phyloP scores from a whole-genome alignment of 2,329 filamentous ascomycete genomes.

The Sporothrix pseudoabietina region DNA sequence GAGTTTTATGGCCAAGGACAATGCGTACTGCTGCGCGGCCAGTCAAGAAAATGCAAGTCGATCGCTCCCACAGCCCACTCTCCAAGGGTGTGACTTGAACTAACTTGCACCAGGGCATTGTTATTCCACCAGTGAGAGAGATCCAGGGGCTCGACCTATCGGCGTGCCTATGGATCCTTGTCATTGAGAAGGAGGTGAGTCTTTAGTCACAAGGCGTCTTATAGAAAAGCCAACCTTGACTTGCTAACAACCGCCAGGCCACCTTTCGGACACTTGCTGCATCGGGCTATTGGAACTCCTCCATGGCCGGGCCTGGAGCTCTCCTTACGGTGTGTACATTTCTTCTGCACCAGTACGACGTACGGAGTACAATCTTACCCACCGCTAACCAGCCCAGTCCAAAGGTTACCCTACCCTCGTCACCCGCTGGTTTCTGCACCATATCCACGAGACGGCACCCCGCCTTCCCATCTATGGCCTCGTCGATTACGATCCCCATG shows the following conservation, averaged over 20 bases:
- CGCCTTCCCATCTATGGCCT: conserved; percentile 62
- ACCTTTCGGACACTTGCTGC: conserved; percentile 69
- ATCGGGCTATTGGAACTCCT: conserved; percentile 56
- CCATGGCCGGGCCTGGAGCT: conserved; percentile 58
- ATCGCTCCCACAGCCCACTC: neutral
- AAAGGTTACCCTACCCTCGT: conserved; percentile 81
- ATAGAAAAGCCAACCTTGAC: no score
- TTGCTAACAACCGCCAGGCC: conserved; percentile 54
- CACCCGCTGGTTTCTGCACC: conserved; percentile 65
- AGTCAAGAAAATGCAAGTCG: conserved; percentile 26
- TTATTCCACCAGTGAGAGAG: conserved; percentile 59
- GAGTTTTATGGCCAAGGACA: conserved; percentile 42
- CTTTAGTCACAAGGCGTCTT: no score
- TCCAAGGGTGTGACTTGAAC: neutral
- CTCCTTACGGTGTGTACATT: conserved; percentile 61
- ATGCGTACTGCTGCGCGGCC: conserved; percentile 32
- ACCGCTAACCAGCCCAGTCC: conserved; percentile 51
- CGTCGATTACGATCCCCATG: conserved; percentile 77
- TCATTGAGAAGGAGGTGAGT: conserved; percentile 76
- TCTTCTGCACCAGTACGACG: no score
- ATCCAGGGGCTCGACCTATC: conserved; percentile 55
- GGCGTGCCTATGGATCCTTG: conserved; percentile 63
- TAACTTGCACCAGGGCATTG: conserved; percentile 48
- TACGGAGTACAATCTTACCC: no score
- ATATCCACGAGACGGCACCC: conserved; percentile 52